Percentiles rank a stretch among this genome's conserved stretches.
Conservation (phyloP, 2,329 filamentous ascomycete species). For the Stagonosporopsis vannaccii region DNA sequence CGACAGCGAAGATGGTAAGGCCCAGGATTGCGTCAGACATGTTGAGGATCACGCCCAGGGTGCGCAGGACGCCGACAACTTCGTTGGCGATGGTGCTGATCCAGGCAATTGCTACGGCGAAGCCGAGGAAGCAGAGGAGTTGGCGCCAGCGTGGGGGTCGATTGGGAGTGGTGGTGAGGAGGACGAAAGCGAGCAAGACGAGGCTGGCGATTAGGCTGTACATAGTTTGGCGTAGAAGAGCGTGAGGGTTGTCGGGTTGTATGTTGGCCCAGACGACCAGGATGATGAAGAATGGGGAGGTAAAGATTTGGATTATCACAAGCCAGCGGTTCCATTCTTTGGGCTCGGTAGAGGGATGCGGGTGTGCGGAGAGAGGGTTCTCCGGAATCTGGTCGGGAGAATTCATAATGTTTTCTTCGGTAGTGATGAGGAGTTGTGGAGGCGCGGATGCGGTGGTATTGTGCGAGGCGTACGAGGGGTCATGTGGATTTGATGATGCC, state of each 20-base stretch:
- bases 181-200: constrained; percentile 69
- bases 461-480: constrained; percentile 10
- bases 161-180: constrained; percentile 72
- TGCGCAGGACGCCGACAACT: constrained; percentile 93
- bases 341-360: constrained; percentile 49
- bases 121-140: constrained; percentile 85
- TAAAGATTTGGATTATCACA: constrained; percentile 82
- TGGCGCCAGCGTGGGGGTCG: constrained; percentile 76
- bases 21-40: constrained; percentile 96
- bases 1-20: constrained; percentile 93
- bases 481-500: constrained; percentile 1
- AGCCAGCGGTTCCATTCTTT: constrained; percentile 91
- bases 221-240: constrained; percentile 64
- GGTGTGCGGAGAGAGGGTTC: constrained; percentile 25
- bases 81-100: constrained; percentile 95
- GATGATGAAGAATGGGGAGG: constrained; percentile 82
- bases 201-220: constrained; percentile 64
- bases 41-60: constrained; percentile 86
- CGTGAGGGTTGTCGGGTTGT: constrained; percentile 62
- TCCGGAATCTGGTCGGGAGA: constrained; percentile 46
- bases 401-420: constrained; percentile 43
- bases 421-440: constrained; percentile 41
- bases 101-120: constrained; percentile 91
- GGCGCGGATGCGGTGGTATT: constrained; percentile 34
- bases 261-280: constrained; percentile 77